Evolutionary conservation across 176 grass and related monocot genomes (phyloP).

Genomic region (Ampelocalamus luodianensis): DNA sequence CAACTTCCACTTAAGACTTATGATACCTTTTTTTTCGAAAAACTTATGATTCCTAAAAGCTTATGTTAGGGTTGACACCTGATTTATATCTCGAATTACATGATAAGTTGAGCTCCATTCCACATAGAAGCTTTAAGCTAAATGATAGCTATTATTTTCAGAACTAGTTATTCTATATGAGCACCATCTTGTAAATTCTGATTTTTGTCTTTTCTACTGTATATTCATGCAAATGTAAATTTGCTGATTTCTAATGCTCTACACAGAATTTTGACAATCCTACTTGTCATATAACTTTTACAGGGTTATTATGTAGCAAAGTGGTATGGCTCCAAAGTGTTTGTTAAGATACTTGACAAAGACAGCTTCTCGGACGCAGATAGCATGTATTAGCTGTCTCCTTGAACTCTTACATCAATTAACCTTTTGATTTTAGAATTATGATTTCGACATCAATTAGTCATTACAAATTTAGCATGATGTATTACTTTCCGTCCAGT

Average conservation of each 20-base stretch:
- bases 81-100: conserved; percentile 19
- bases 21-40: not conserved
- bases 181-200: not conserved
- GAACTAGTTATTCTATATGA: not conserved
- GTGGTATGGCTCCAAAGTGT: conserved; percentile 96
- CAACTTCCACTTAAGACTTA: not conserved
- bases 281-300: conserved; percentile 37
- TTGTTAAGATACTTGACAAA: conserved; percentile 91
- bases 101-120: not conserved
- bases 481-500: not conserved
- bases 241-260: not conserved
- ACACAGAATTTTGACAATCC: conserved; percentile 25
- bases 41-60: not conserved
- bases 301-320: conserved; percentile 83
- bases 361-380: conserved; percentile 80
- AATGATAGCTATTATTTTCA: conserved; percentile 8
- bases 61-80: not conserved
- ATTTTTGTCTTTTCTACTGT: not conserved
- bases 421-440: conserved; percentile 16
- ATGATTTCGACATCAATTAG: not conserved
- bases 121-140: conserved; percentile 2
- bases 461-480: not conserved
- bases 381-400: conserved; percentile 69
- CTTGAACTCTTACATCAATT: conserved; percentile 31
- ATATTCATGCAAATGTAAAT: not conserved